phyloP scores from a whole-genome alignment of 768 basidiomycete species.

The Phaeotremella skinneri region DNA sequence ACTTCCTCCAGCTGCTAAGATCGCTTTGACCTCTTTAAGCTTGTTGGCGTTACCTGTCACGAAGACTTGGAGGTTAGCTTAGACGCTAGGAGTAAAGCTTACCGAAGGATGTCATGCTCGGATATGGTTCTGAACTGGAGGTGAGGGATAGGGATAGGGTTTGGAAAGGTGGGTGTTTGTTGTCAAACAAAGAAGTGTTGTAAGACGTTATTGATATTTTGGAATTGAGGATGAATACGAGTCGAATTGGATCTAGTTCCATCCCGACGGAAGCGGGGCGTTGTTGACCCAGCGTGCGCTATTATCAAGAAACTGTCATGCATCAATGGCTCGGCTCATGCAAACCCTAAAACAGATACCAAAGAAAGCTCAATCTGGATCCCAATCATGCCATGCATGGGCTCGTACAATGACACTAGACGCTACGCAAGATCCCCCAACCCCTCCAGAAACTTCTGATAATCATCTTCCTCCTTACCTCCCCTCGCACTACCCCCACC shows the following conservation, averaged over 20 bases:
- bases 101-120: slow-evolving; percentile 37
- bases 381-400: not conserved
- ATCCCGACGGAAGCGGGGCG: not conserved
- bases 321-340: not conserved
- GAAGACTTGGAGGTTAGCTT: slow-evolving; percentile 61
- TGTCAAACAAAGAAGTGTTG: not conserved
- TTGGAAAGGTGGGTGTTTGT: not conserved
- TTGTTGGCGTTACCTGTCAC: slow-evolving; percentile 95
- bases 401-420: not conserved
- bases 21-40: slow-evolving; percentile 78
- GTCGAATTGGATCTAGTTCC: not conserved
- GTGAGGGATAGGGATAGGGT: not conserved
- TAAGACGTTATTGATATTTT: not conserved
- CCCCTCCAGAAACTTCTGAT: slow-evolving; percentile 48
- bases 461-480: slow-evolving; percentile 43
- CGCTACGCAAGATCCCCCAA: slow-evolving; percentile 34
- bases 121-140: not conserved
- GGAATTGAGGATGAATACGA: not conserved
- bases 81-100: slow-evolving; percentile 5
- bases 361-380: not conserved
- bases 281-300: not conserved
- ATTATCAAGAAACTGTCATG: not conserved
- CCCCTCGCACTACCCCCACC: slow-evolving; percentile 3
- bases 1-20: slow-evolving; percentile 59
- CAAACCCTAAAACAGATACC: not conserved